These are phyloP conservation scores for Colletotrichum cordylinicola DNA, from an alignment of 2,329 filamentous ascomycete genomes.

Conservation along the genomic window DNA sequence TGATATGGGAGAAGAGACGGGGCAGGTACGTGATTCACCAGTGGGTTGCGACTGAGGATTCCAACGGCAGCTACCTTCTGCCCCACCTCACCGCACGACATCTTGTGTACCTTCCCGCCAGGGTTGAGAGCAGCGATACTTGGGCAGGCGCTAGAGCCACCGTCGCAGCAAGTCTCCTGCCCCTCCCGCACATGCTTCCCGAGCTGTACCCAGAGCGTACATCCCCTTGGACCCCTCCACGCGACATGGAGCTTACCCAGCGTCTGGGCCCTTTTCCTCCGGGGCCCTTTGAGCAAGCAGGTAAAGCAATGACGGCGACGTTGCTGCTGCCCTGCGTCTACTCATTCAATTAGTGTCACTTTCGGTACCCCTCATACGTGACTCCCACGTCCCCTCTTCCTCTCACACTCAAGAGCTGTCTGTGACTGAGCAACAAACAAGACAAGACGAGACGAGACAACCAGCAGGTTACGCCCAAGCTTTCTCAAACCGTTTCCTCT, in stretches of 20 bases:
- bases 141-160: not conserved
- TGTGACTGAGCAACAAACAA: not conserved
- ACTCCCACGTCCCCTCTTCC: not conserved
- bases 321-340: not conserved
- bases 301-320: not conserved
- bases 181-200: conserved; percentile 21
- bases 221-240: conserved; percentile 3
- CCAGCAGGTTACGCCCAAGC: not conserved
- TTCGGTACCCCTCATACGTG: not conserved
- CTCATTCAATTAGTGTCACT: not conserved
- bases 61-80: conserved; percentile 3
- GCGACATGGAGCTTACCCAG: conserved; percentile 8
- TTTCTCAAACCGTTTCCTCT: not conserved
- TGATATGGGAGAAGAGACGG: not conserved
- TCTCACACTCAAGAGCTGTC: not conserved
- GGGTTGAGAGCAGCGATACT: not conserved
- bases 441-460: not conserved
- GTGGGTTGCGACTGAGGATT: not conserved
- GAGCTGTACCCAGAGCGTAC: conserved; percentile 4
- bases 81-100: not conserved
- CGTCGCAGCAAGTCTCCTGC: not conserved
- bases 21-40: conserved; percentile 3
- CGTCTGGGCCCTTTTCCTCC: not conserved
- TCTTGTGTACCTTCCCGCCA: not conserved
- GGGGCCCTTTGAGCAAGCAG: not conserved